phyloP scores from a whole-genome alignment of 2,329 filamentous ascomycete genomes.

The Tolypocladium amazonense region DNA sequence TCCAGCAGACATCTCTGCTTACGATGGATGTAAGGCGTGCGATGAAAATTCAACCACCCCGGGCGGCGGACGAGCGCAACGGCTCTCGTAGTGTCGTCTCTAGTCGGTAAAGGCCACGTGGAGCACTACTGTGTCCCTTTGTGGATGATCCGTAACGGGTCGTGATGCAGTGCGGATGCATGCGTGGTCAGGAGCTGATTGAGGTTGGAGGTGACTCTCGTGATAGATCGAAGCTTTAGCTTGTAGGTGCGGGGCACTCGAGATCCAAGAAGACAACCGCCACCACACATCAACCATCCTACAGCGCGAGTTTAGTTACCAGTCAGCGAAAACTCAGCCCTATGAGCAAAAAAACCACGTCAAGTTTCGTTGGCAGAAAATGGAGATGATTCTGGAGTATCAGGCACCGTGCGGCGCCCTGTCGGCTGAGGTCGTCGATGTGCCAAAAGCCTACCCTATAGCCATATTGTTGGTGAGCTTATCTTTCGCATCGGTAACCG shows the following conservation, averaged over 20 bases:
- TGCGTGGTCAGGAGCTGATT: not conserved
- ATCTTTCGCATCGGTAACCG: not conserved
- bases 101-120: not conserved
- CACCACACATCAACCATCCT: not conserved
- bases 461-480: not conserved
- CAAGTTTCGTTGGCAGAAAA: not conserved
- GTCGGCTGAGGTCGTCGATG: not conserved
- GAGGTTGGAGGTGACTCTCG: not conserved
- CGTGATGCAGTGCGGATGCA: not conserved
- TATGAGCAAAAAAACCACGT: not conserved
- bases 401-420: not conserved
- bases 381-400: not conserved
- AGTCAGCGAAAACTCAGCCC: not conserved
- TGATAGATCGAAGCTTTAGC: not conserved
- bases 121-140: not conserved
- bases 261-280: not conserved
- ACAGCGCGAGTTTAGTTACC: not conserved
- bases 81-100: not conserved
- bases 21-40: not conserved
- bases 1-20: conserved; percentile 8
- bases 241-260: not conserved
- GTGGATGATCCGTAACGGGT: not conserved
- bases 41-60: not conserved
- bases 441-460: not conserved
- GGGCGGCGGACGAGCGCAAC: not conserved